Base-by-base conservation (phyloP, 1,139 yeast genomes). In the Sugiyamaella pinicola region DNA sequence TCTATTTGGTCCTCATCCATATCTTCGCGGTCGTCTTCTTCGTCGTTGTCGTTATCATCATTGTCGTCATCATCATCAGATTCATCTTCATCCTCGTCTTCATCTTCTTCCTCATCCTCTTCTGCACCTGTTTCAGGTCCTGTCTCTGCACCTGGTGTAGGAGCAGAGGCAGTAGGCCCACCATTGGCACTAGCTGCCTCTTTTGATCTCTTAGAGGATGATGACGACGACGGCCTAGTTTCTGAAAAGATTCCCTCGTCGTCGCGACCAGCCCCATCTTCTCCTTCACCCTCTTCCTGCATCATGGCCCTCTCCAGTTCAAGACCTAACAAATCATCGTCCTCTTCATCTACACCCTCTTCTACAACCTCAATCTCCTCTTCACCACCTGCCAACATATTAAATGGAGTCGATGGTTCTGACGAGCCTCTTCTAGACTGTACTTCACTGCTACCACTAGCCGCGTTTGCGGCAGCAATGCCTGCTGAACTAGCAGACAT, bases 1-100 rank as follows among this genome's bases (percentile, higher is more conserved):
- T 68, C 79, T 62, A 65, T 66, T 63, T 61, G 65, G 47, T 65
- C 78, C 28, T 71, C 75, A 46, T 71, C 73, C 61, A 63, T 58
- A 18, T 58, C 67, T 28, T 67, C 74, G 21, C 70, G 75, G 19
- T 69, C 74, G 2, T 75, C 80, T 15, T 74, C 79, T 6, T 74
- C 77, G 3, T 72, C 80, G 5, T 77, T 80, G 19, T 76, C 82
- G n/a, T 77, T 82, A 8, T 77, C 81, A 8, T 78, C 85, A 1
- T 75, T 82, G 0, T 77, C 82, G 3, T 76, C 82, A 2, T 76
- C 82, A 0, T 76, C 80, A 1, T 74, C 80, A 1, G 69, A 80
- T 2, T 74, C 80, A 1, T 71, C 79, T n/a, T 70, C 80, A 2
- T 71, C 76, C 1, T 71, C 74, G 12, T 74, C 80, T 1, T 71